Evolutionary conservation across 352 stramenopile genomes (phyloP), one percentile per base, ranked within the genome.

Genomic region (Pythium guiyangense): DNA sequence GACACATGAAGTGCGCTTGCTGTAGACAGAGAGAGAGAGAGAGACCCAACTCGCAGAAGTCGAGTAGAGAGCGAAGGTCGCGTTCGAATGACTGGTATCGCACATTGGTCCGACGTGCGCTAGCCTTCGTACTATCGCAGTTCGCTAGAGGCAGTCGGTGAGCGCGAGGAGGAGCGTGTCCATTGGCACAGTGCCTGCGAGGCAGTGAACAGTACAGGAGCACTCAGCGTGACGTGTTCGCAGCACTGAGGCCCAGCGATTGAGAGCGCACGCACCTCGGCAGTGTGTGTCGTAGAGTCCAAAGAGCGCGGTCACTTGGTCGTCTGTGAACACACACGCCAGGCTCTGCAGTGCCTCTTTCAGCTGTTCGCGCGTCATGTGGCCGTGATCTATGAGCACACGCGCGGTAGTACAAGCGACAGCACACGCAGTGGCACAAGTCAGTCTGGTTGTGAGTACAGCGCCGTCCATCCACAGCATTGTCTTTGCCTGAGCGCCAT

Each of bases 271-370:
- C 29, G 25, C 66, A 83, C 75, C 75, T 52, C 48, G 59, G 44
- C 73, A 79, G 10, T 67, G 63, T 18, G n/a, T 58, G 57, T 85
- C 72, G 46, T 81, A 67, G n/a, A 66, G 49, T 0, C 67, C 63
- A 58, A 86, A 84, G 52, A 86, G 52, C 27, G 75, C 73, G 8
- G 71, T 79, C 43, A 75, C 55, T 71, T 88, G 75, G 45, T 86
- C 78, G 50, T 85, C 73, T 0, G 71, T 83, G 50, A 86, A 75
- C 15, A 85, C 72, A 27, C 74, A 86, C 6, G 61, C 61, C 48
- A 86, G 67, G 2, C 66, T 65, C 60, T 70, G 60, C 31, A 88
- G 45, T 6, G 70, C 68, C 54, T 88, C 74, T 18, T 89, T 84
- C 34, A 89, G 44, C 12, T 84, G 68, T 2, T 52, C 49, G 39